Base-by-base conservation (phyloP, 2,329 filamentous ascomycete genomes). In the Colletotrichum sp. region DNA sequence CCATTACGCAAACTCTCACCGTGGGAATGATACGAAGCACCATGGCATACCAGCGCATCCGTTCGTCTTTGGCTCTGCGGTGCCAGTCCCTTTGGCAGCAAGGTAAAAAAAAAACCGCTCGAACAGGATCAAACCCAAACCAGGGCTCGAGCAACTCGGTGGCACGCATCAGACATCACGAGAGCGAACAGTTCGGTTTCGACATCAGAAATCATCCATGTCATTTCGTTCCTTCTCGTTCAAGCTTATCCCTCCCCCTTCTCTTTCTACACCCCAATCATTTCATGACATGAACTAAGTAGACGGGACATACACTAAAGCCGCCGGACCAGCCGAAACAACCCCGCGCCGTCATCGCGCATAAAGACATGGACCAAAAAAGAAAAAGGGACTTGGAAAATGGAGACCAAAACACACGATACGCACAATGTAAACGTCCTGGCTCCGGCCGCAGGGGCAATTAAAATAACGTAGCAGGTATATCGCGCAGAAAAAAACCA, bases 251-350 rank as follows among this genome's bases (percentile, higher is more conserved):
- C 28, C 30, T 21, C 32, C 30, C 30, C 34, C 34, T 18, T 18
- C 32, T 39, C 62, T 49, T 18, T 76, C 71, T 69, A 75, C 32
- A 52, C 65, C 49, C 64, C 72, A 55, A 72, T 71, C 76, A 34
- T 72, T 65, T 69, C 39, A 75, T 21, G 68, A 76, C 73, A 71
- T 76, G 34, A 71, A 66, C 49, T 26, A 66, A 65, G 49, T 39
- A 52, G 57, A 63, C 30, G 34, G 44, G 63, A 71, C 62, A 71
- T 71, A 59, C 55, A 77, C 62, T 44, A 67, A 71, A 75, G 75
- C 78, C 75, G 66, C 78, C 78, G 79, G 80, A 80, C 80, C 79
- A 80, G 79, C 80, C 79, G 78, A 80, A 77, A 72, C 63, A 71
- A 70, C 60, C 62, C 26, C 49, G 64, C 74, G 70, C 70, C 44